phyloP scores from a whole-genome alignment of 2,329 filamentous ascomycete genomes.

The Cercospora janseana region DNA sequence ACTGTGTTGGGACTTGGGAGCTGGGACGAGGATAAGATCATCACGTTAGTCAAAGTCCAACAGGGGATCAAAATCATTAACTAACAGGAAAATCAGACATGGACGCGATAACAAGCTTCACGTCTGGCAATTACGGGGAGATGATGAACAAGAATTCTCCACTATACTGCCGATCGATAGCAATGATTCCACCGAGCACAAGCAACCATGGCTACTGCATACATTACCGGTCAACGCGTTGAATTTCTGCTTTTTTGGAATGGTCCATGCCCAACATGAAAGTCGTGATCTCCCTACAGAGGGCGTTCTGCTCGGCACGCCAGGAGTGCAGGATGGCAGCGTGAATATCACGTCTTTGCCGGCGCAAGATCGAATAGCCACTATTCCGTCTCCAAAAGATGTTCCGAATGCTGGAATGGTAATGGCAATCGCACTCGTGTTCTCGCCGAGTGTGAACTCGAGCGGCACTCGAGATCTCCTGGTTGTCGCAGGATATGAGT shows the following conservation, averaged over 20 bases:
- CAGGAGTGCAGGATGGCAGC: slow-evolving; percentile 52
- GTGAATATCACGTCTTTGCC: slow-evolving; percentile 85
- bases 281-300: slow-evolving; percentile 24
- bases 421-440: slow-evolving; percentile 69
- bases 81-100: slow-evolving; percentile 58
- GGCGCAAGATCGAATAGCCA: slow-evolving; percentile 65
- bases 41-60: slow-evolving; percentile 64
- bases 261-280: slow-evolving; percentile 43
- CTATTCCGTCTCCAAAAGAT: slow-evolving; percentile 51
- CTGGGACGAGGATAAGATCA: slow-evolving; percentile 70
- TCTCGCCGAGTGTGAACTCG: slow-evolving; percentile 32
- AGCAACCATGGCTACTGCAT: slow-evolving; percentile 81
- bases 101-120: slow-evolving; percentile 83
- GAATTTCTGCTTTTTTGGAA: slow-evolving; percentile 87
- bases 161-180: slow-evolving; percentile 68
- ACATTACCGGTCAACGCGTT: slow-evolving; percentile 83
- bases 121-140: slow-evolving; percentile 70
- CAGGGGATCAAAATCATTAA: neutral
- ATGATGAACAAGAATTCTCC: slow-evolving; percentile 64
- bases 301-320: slow-evolving; percentile 69
- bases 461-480: slow-evolving; percentile 49
- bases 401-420: slow-evolving; percentile 68
- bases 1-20: slow-evolving; percentile 71
- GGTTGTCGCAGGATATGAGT: slow-evolving; percentile 79
- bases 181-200: slow-evolving; percentile 45